A percentile compares a stretch with the other conserved stretches of the same genome.
Evolutionary conservation across 257 asterid species (phyloP).

Genomic region (Solanum clarkiae): DNA sequence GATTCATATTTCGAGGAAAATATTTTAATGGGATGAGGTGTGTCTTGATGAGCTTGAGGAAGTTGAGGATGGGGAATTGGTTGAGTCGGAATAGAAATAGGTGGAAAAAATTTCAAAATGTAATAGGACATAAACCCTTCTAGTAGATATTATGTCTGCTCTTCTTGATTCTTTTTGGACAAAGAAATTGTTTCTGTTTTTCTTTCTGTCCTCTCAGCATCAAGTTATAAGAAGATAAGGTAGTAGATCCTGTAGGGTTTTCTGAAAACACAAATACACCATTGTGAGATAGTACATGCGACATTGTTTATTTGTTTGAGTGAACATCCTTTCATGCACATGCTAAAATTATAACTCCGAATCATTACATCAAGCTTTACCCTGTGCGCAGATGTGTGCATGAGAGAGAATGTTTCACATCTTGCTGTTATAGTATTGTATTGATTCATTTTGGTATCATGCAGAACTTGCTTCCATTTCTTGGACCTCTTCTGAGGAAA

Average conservation of each 20-base stretch:
- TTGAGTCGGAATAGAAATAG: no score
- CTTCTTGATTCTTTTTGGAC: background rate
- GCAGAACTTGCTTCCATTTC: conserved; percentile 91
- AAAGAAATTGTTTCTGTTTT: background rate
- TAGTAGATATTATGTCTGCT: background rate
- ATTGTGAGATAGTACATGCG: background rate
- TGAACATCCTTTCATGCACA: background rate
- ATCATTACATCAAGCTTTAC: background rate
- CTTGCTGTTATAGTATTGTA: background rate
- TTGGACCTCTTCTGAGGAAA: conserved; percentile 83
- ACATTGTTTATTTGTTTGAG: background rate
- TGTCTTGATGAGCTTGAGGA: no score
- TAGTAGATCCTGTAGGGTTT: background rate
- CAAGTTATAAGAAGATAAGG: background rate
- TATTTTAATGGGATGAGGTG: no score
- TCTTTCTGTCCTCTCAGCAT: background rate
- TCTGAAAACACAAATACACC: background rate
- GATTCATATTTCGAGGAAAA: no score
- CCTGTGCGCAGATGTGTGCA: background rate
- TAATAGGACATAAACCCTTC: no score
- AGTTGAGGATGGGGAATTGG: no score
- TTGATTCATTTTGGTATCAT: background rate
- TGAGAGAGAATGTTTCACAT: background rate
- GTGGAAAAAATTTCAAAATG: no score
- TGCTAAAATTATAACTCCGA: background rate